These are phyloP conservation scores for Aspergillus melleus DNA, from an alignment of 2,329 filamentous ascomycete species.

Conservation along the genomic window DNA sequence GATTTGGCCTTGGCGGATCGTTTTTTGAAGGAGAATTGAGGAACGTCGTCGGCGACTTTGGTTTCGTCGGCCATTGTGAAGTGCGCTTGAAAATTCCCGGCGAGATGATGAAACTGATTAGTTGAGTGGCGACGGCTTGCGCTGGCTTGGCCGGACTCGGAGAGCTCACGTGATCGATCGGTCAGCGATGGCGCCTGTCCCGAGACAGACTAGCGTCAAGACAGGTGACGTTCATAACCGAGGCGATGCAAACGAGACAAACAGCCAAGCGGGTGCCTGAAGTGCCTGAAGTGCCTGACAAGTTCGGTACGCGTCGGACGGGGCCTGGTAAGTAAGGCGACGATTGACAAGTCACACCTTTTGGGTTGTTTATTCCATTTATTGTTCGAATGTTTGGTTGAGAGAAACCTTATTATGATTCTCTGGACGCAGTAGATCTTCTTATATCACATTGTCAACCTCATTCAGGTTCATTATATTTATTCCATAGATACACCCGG, in stretches of 20 bases:
- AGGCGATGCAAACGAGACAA: background rate
- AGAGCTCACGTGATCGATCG: background rate
- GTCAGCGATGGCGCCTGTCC: too few relatives aligned
- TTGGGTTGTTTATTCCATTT: too few relatives aligned
- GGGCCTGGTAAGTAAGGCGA: background rate
- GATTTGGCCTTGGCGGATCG: constrained; percentile 73
- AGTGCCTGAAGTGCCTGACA: background rate
- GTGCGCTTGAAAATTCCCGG: background rate
- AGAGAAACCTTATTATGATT: background rate
- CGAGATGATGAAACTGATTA: background rate
- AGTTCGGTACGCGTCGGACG: background rate
- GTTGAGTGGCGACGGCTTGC: too few relatives aligned
- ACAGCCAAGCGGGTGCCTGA: background rate
- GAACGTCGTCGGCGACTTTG: constrained; percentile 22
- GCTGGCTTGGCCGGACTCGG: too few relatives aligned
- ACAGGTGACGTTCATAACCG: background rate
- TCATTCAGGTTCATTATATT: too few relatives aligned
- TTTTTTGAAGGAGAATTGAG: constrained; percentile 71
- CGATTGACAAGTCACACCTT: background rate
- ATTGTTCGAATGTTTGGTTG: background rate
- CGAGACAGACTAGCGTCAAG: too few relatives aligned
- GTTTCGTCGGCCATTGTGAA: constrained; percentile 32
- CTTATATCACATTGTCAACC: too few relatives aligned
- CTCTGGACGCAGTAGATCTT: too few relatives aligned
- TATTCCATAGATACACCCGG: too few relatives aligned